Conservation (phyloP, 176 grass and related monocot species). For the Tuctoria greenei region DNA sequence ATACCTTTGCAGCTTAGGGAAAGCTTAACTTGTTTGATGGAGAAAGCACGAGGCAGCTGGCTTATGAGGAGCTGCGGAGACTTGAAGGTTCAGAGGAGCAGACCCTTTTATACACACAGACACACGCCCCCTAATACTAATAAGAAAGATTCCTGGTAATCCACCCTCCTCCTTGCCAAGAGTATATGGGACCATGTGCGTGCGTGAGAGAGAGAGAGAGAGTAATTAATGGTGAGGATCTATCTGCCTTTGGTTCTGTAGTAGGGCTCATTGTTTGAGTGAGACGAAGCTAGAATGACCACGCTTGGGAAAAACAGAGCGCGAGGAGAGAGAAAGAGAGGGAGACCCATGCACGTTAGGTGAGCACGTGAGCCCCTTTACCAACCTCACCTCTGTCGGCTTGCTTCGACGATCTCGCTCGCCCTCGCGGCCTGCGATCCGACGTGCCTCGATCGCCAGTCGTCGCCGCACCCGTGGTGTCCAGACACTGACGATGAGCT, state of each 20-base stretch:
- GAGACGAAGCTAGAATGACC: slow-evolving; percentile 35
- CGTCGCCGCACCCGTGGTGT: no score
- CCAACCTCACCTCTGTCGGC: slow-evolving; percentile 39
- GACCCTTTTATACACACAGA: slow-evolving; percentile 29
- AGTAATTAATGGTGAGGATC: slow-evolving; percentile 17
- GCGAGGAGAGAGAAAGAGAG: neutral
- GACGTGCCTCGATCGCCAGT: neutral
- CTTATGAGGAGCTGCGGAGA: neutral
- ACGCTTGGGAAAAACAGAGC: neutral
- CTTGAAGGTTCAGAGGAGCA: slow-evolving; percentile 26
- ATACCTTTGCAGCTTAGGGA: slow-evolving; percentile 44
- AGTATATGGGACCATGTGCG: slow-evolving; percentile 5
- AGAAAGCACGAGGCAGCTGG: neutral
- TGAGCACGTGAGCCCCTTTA: slow-evolving; percentile 40
- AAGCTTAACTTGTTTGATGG: neutral
- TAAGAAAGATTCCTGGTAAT: slow-evolving; percentile 24
- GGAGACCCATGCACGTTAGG: slow-evolving; percentile 26
- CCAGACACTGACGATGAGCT: slow-evolving; percentile 16
- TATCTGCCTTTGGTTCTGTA: slow-evolving; percentile 17
- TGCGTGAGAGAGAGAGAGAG: neutral
- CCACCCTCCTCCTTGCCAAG: neutral
- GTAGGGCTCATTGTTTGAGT: slow-evolving; percentile 35
- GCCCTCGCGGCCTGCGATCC: neutral
- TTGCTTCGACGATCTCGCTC: slow-evolving; percentile 14
- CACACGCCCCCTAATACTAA: neutral